Base-by-base conservation (phyloP, 2,329 filamentous ascomycete genomes). In the Alternaria ventricosa region DNA sequence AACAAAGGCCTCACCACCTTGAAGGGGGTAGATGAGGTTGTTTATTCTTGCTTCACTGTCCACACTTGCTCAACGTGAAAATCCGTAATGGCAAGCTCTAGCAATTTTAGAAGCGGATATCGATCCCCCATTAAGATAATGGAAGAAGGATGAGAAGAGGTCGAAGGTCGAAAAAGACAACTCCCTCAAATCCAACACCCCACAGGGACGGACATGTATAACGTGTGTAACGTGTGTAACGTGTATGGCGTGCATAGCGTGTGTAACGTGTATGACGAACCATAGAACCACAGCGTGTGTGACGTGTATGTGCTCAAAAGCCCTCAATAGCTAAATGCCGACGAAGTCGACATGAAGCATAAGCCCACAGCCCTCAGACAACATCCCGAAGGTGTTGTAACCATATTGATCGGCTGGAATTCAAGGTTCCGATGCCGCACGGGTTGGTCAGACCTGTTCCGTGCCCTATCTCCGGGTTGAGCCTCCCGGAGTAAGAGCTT, bases 21-120 rank as follows among this genome's bases (percentile, higher is more conserved):
- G 71, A 75, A 73, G 66, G 55, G 66, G 70, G 65, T 61, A 60
- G 64, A 67, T 69, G 64, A 61, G 62, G 62, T 55, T 61, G 69
- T 43, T 77, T 64, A 67, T 66, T 80, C 70, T 81, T 68, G 79
- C 79, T 79, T 79, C 76, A 70, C 74, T 81, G 79, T 81, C 78
- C 79, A 81, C 79, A 81, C 79, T 80, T 71, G 74, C 70, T 72
- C 68, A 77, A 68, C 79, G 75, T 78, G 65, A 69, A 57, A 68
- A 73, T 74, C 73, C 78, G 72, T 75, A 73, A 69, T 67, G 79
- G 70, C 74, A 72, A 76, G 79, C 79, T 81, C 79, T 81, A 81
- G 79, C 79, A 76, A 76, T 75, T 75, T 53, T 78, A 71, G 77
- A 78, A 79, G 79, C 79, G 65, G 66, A 72, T 41, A n/a, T 41